Base-by-base conservation (phyloP, 805 yeast species). In the Candida gorgasii region DNA sequence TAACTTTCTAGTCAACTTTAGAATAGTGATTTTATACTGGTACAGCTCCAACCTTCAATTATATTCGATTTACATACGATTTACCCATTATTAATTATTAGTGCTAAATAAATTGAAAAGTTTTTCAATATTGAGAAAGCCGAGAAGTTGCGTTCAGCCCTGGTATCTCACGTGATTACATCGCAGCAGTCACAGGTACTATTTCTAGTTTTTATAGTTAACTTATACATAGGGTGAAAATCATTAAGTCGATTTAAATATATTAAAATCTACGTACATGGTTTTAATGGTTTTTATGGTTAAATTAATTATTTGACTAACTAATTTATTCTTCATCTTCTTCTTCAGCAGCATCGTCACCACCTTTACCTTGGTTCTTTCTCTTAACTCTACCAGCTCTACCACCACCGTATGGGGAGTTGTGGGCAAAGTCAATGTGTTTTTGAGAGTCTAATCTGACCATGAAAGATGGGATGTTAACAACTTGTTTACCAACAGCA, bases 361-460 rank as follows among this genome's bases (percentile, higher is more conserved):
- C 73, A 58, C 70, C 73, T 73, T 79, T 77, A 64, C 69, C 75
- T 68, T 75, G 81, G 83, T 86, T 82, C 77, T 81, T 88, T 86
- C 98, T 89, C 85, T 93, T 95, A 69, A 89, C 96, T 84, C 99
- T 93, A 75, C 99, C 99, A 63, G 99, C 95, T 82, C 99, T 92
- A 65, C 97, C 99, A 80, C 99, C 99, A 76, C 99, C 99, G 90
- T 88, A 92, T 76, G 99, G 99, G 61, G 99, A 93, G 75, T 88
- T 89, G 73, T 93, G 86, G 66, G 99, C 95, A 67, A 92, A 93
- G 84, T 93, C 98, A 78, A 93, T 89, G 89, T 93, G 98, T 87
- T 93, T 93, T 80, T 93, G 99, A 60, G 99, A 90, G 81, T 93
- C 99, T 73, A 93, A 86, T 83, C 99, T 95, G 57, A 93, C 99